Base-by-base conservation (phyloP, 208 protist species). In the Trypanosoma rangeli region DNA sequence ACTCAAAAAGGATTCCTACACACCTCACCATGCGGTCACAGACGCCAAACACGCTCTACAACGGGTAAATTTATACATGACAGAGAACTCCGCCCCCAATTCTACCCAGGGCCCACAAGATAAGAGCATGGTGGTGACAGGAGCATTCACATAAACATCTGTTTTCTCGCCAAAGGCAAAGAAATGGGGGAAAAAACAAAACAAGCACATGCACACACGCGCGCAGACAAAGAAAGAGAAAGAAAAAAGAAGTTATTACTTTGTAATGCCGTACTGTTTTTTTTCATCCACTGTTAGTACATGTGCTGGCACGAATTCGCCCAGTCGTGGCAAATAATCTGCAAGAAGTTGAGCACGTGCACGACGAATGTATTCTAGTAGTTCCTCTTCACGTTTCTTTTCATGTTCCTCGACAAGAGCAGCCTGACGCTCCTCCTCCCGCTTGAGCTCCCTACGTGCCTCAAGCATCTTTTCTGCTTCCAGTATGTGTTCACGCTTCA, bases 311-410 rank as follows among this genome's bases (percentile, higher is more conserved):
- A 81, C 86, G 62, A 82, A 92, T 53, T 70, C 44, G 42, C 90
- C 90, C 39, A 95, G 73, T 59, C 87, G 80, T 44, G 83, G 80
- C 37, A 95, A 53, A 67, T 95, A 87, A 60, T 95, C 80, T 52
- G 68, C 79, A 64, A 95, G 70, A 16, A 95, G 69, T 73, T 90
- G 74, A 31, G 76, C 87, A 10, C 90, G 85, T 13, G 90, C 90
- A 37, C 90, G 85, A 53, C 86, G 83, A 67, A 95, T 91, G 75
- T 93, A 95, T 64, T 86, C 87, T 53, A 86, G 82, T 18, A 93
- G 71, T 73, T 96, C 78, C 54, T 88, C 82, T 59, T 91, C 86
- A 13, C 71, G 60, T 29, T 78, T 76, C 44, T 58, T 60, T 31
- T 89, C 85, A 46, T 82, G 64, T 57, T 83, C 84, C 12, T 89